Evolutionary conservation across 2,329 filamentous ascomycete species (phyloP), one percentile per base, ranked within the genome.

Genomic region (Fusarium sp.): DNA sequence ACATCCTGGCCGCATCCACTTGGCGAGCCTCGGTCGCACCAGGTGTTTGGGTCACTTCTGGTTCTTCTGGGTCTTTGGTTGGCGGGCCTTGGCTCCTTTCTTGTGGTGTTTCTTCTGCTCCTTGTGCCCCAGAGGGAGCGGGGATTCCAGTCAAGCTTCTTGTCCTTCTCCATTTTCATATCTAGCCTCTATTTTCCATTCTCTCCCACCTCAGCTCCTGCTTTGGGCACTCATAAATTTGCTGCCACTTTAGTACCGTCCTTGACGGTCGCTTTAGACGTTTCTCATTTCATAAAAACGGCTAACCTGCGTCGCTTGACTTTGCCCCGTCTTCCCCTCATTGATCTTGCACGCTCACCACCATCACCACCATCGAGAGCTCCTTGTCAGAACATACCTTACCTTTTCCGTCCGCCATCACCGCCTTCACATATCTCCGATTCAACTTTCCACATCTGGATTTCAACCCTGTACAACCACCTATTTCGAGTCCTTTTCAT

Each of bases 71-170:
- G 34, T 47, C 57, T 56, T 31, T 46, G 43, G 33, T 54, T 47
- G 44, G 42, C 53, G 52, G 19, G 46, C 39, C 24, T 31, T 59
- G 50, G 57, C 45, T 67, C 50, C 44, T 40, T 70, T 45, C 26
- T 44, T 58, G 39, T 68, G 67, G 62, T 70, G 62, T 70, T 69
- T 57, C 54, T 49, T 47, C 38, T 44, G 43, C 42, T 19, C 21
- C 49, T 58, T 44, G 42, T 43, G 47, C 34, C 56, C 47, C 54
- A 42, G 36, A 52, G 62, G 51, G 62, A 65, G 67, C 54, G 63
- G 67, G 63, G 62, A 57, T 68, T 57, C 63, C 31, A 65, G 67
- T 67, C 63, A 63, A 68, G 47, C 67, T 70, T 70, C 62, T 64
- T 22, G 42, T 57, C 34, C 47, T 68, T 68, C 67, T 68, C 67